Conservation (phyloP, 2,329 filamentous ascomycete species). For the Fusarium burgessii region DNA sequence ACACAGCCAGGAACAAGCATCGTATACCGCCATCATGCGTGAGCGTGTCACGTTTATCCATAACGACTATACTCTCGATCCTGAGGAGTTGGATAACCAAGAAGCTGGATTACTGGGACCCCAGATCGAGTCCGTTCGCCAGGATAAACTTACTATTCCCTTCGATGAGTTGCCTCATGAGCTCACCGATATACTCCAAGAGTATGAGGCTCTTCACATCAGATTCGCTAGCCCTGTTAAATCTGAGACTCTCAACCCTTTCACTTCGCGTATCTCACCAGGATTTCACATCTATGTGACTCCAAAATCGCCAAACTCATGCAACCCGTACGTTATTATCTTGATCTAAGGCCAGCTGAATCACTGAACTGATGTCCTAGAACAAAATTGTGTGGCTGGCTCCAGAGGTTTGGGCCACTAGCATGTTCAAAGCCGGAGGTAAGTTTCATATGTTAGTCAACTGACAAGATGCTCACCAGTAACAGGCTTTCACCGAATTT, state of each 20-base stretch:
- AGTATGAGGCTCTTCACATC: slow-evolving; percentile 79
- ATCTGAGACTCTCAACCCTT: slow-evolving; percentile 74
- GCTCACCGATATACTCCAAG: slow-evolving; percentile 70
- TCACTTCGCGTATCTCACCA: slow-evolving; percentile 79
- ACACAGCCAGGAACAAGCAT: not conserved
- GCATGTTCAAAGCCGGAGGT: slow-evolving; percentile 62
- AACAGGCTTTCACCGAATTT: slow-evolving; percentile 71
- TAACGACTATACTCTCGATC: slow-evolving; percentile 73
- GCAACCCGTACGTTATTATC: slow-evolving; percentile 45
- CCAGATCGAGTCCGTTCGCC: slow-evolving; percentile 74
- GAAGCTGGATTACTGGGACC: slow-evolving; percentile 67
- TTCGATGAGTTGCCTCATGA: slow-evolving; percentile 79
- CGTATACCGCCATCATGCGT: slow-evolving; percentile 66
- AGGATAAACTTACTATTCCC: slow-evolving; percentile 81
- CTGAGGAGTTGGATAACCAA: slow-evolving; percentile 70
- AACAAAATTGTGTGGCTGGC: slow-evolving; percentile 65
- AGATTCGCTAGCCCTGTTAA: slow-evolving; percentile 76
- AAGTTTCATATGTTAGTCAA: not conserved
- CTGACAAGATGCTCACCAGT: slow-evolving; percentile 15
- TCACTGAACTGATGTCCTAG: slow-evolving; percentile 47
- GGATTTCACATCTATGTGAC: slow-evolving; percentile 87
- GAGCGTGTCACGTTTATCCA: slow-evolving; percentile 85
- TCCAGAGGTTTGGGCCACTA: slow-evolving; percentile 69
- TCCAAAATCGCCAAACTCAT: slow-evolving; percentile 53
- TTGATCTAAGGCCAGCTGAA: not conserved